Base-by-base conservation (phyloP, 768 basidiomycete genomes). In the Pluteus cervinus region DNA sequence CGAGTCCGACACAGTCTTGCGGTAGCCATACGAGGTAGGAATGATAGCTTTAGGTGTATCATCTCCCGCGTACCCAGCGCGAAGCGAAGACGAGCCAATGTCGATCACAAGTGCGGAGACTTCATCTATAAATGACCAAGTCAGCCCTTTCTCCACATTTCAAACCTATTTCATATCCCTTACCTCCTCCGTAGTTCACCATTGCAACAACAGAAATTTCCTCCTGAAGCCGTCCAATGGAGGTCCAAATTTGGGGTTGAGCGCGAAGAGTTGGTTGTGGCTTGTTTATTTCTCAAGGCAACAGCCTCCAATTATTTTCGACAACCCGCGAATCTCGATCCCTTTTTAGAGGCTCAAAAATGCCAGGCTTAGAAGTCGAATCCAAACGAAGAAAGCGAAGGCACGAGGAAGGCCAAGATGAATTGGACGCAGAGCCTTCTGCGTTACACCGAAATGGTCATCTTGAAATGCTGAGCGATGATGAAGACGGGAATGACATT, bases 11-110 rank as follows among this genome's bases (percentile, higher is more conserved):
- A 59, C 46, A 29, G 60, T 58, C 41, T 61, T 64, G 28, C 73
- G 73, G 57, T 80, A 92, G 22, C 93, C 93, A 60, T 90, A 98
- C 29, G 78, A 71, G 3, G 92, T 86, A 6, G 96, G 86, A 45
- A 94, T 78, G 44, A 97, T 80, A 12, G 87, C 85, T 61, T 90
- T 89, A 12, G 96, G 96, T 8, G 86, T 77, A 53, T 98, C 96
- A 61, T 98, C 94, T 31, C 96, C 96, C 8, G 96, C 94, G 59
- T 98, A 96, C 37, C 96, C 96, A 8, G 91, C 90, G 55, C 96
- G 82, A 37, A 93, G 65, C 7, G 90, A 85, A 17, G 86, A 84
- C 8, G 86, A 71, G 20, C 96, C 96, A 55, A 98, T 85, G 66
- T 99, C 96, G 24, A 99, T 66, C 16, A 98, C 96, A 36, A 98